phyloP scores from a whole-genome alignment of 352 stramenopile genomes.

The Thalassiosira gravida region DNA sequence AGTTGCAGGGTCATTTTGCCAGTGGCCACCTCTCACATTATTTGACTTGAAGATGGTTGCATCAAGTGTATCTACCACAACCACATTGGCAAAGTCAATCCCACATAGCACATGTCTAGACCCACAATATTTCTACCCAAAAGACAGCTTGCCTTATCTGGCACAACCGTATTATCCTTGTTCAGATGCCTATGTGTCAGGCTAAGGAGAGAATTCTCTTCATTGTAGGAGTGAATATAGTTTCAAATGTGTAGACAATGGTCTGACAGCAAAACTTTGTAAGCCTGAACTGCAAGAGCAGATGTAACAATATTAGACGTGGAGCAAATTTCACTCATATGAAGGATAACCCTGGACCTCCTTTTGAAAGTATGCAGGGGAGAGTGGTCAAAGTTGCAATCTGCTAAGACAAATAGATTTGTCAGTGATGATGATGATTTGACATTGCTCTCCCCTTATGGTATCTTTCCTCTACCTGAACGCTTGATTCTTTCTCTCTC shows the following conservation, averaged over 20 bases:
- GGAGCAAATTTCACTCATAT: slow-evolving; percentile 71
- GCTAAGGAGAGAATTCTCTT: slow-evolving; percentile 69
- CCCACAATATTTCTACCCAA: slow-evolving; percentile 28
- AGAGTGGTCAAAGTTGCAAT: slow-evolving; percentile 81
- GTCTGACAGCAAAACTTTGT: slow-evolving; percentile 71
- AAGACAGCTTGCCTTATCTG: slow-evolving; percentile 9
- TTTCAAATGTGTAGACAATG: slow-evolving; percentile 64
- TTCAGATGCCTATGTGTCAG: slow-evolving; percentile 39
- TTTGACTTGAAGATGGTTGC: slow-evolving; percentile 49
- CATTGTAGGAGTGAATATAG: slow-evolving; percentile 52
- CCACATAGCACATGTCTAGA: slow-evolving; percentile 49
- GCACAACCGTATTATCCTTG: slow-evolving; percentile 43
- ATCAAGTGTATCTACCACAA: slow-evolving; percentile 69
- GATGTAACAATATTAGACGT: slow-evolving; percentile 75
- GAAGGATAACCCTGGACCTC: slow-evolving; percentile 61
- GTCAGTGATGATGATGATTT: slow-evolving; percentile 27
- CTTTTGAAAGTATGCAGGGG: slow-evolving; percentile 56
- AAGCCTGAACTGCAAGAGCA: slow-evolving; percentile 48
- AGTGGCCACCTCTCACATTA: neutral
- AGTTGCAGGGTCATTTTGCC: slow-evolving; percentile 40
- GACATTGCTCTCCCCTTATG: neutral
- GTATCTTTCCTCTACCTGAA: neutral
- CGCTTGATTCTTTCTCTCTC: neutral
- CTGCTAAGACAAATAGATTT: slow-evolving; percentile 68
- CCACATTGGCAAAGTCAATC: slow-evolving; percentile 72